A percentile compares a stretch with the other conserved stretches of the same genome.
Conservation (phyloP, 345 rosid genomes). For the Melastoma malabathricum region DNA sequence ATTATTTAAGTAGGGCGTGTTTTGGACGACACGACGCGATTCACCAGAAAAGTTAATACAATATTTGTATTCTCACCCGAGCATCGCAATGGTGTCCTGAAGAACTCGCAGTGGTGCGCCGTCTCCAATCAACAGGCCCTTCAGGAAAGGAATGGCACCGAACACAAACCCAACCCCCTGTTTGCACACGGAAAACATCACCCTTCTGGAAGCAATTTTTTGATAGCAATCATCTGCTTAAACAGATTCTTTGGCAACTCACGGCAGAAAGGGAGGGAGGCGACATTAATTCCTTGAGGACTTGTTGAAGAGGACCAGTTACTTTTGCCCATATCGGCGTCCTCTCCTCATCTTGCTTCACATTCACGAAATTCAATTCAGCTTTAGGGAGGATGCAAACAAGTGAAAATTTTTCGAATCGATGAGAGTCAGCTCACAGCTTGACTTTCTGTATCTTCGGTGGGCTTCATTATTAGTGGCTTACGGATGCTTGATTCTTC, state of each 20-base stretch:
- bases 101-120: constrained; percentile 56
- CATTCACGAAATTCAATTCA: constrained; percentile 5
- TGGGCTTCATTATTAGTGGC: constrained; percentile 13
- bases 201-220: neutral
- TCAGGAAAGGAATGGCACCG: constrained; percentile 52
- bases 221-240: neutral
- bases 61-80: constrained; percentile 37
- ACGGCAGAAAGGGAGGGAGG: constrained; percentile 80
- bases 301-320: constrained; percentile 27
- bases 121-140: constrained; percentile 57
- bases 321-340: constrained; percentile 21
- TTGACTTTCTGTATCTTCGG: constrained; percentile 23
- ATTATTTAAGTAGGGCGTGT: too few species aligned
- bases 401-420: neutral
- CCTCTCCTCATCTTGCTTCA: constrained; percentile 9
- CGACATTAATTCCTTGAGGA: constrained; percentile 50
- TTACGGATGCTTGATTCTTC: constrained; percentile 7
- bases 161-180: constrained; percentile 69
- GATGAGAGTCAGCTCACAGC: constrained; percentile 10
- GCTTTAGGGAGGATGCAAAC: neutral
- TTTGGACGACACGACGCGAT: too few species aligned
- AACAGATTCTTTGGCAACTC: constrained; percentile 18
- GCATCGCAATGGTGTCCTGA: constrained; percentile 57
- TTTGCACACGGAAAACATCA: neutral
- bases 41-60: too few species aligned